A percentile compares a stretch with the other conserved stretches of the same genome.
Evolutionary conservation across 2,329 filamentous ascomycete genomes (phyloP).

Genomic region (Anisogramma anomala): DNA sequence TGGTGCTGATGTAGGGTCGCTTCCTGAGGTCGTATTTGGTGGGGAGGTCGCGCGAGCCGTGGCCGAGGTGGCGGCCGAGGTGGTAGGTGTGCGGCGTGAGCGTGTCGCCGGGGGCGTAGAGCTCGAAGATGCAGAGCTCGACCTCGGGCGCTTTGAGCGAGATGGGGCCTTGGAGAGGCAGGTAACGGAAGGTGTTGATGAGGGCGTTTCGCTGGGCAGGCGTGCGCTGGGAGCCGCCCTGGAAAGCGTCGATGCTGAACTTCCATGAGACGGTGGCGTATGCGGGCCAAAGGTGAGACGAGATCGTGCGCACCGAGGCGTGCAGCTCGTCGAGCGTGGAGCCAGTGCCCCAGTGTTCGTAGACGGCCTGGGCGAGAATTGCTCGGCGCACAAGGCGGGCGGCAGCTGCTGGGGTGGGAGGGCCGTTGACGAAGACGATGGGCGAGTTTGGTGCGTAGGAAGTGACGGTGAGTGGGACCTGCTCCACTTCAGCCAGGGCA

Average conservation of each 20-base stretch:
- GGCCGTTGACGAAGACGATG: slow-evolving; percentile 59
- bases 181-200: slow-evolving; percentile 71
- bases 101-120: slow-evolving; percentile 49
- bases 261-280: slow-evolving; percentile 64
- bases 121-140: slow-evolving; percentile 71
- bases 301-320: slow-evolving; percentile 45
- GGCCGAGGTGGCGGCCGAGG: slow-evolving; percentile 60
- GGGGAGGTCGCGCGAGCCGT: slow-evolving; percentile 55
- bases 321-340: slow-evolving; percentile 58
- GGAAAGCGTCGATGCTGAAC: slow-evolving; percentile 75
- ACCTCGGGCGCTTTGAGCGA: slow-evolving; percentile 61
- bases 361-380: slow-evolving; percentile 71
- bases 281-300: slow-evolving; percentile 51
- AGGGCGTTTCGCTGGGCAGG: slow-evolving; percentile 54
- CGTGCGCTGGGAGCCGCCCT: slow-evolving; percentile 48
- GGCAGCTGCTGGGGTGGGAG: slow-evolving; percentile 53
- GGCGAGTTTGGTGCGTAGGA: slow-evolving; percentile 71
- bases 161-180: slow-evolving; percentile 69
- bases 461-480: slow-evolving; percentile 59
- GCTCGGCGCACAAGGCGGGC: slow-evolving; percentile 59
- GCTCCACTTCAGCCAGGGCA: slow-evolving; percentile 60
- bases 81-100: slow-evolving; percentile 40
- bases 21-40: slow-evolving; percentile 83
- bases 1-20: slow-evolving; percentile 84
- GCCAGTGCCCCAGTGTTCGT: slow-evolving; percentile 79